Percentiles rank a stretch among this genome's conserved stretches.
Evolutionary conservation across 1,284 basidiomycete species (phyloP).

Genomic region (Somion occarium): DNA sequence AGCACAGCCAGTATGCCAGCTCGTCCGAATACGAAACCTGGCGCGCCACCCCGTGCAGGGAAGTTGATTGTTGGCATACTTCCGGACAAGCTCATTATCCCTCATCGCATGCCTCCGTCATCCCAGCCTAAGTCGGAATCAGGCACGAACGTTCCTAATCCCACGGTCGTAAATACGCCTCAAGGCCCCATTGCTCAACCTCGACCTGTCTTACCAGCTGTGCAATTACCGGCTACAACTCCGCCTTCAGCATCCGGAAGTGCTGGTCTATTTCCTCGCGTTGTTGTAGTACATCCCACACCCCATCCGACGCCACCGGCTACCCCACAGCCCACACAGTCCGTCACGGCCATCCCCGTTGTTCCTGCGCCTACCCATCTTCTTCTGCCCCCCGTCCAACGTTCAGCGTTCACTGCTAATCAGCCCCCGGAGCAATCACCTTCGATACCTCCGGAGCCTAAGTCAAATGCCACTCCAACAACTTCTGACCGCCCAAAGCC

Average conservation of each 20-base stretch:
- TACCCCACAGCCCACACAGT: slow-evolving; percentile 33
- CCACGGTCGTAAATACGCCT: slow-evolving; percentile 10
- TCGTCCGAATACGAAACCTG: slow-evolving; percentile 26
- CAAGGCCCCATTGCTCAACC: slow-evolving; percentile 16
- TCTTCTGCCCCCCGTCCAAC: slow-evolving; percentile 19
- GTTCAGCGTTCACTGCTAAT: slow-evolving; percentile 11
- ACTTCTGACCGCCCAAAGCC: background rate
- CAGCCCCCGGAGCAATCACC: slow-evolving; percentile 12
- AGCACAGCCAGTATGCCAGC: slow-evolving; percentile 26
- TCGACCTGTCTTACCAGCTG: slow-evolving; percentile 24
- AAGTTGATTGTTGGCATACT: slow-evolving; percentile 56
- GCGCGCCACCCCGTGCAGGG: slow-evolving; percentile 33
- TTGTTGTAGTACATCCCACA: slow-evolving; percentile 52
- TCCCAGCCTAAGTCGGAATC: slow-evolving; percentile 4
- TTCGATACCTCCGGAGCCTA: no score
- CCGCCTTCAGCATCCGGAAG: slow-evolving; percentile 18
- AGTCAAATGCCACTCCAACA: background rate
- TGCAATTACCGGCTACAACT: slow-evolving; percentile 26
- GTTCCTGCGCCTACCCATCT: slow-evolving; percentile 20
- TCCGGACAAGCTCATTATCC: slow-evolving; percentile 31
- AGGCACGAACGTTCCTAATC: slow-evolving; percentile 8
- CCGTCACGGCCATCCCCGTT: slow-evolving; percentile 8
- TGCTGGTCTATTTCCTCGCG: slow-evolving; percentile 34
- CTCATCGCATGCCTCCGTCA: slow-evolving; percentile 10
- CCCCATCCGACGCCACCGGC: slow-evolving; percentile 55